Conservation (phyloP, 2,329 filamentous ascomycete genomes). For the Pseudocercospora fuligena region DNA sequence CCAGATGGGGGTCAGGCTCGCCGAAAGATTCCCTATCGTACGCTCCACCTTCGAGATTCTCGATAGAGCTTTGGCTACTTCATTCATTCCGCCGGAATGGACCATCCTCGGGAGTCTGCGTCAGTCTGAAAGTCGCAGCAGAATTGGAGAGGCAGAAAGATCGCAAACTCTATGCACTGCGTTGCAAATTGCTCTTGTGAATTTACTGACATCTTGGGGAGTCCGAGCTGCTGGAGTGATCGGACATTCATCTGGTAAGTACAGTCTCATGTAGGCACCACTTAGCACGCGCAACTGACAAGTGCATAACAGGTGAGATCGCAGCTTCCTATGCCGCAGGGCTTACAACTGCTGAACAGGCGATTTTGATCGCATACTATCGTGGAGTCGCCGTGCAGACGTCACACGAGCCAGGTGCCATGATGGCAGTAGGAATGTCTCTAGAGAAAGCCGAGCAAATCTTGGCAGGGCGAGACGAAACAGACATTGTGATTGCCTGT, state of each 20-base stretch:
- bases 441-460: background rate
- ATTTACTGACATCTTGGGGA: background rate
- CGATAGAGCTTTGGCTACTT: background rate
- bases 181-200: background rate
- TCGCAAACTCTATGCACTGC: background rate
- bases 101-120: background rate
- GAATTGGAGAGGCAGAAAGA: background rate
- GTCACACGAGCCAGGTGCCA: background rate
- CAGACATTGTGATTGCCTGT: background rate
- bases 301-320: background rate
- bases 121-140: background rate
- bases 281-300: background rate
- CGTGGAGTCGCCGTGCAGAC: background rate
- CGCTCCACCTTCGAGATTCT: background rate
- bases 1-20: background rate
- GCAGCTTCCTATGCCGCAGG: background rate
- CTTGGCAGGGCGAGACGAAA: background rate
- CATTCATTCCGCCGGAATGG: background rate
- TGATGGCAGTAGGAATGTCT: background rate
- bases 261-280: background rate
- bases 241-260: background rate
- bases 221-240: background rate
- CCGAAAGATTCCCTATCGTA: background rate
- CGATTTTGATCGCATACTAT: background rate
- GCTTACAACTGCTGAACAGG: background rate